These are phyloP conservation scores for Aethionema arabicum DNA, from an alignment of 345 rosid genomes.

Conservation along the genomic window DNA sequence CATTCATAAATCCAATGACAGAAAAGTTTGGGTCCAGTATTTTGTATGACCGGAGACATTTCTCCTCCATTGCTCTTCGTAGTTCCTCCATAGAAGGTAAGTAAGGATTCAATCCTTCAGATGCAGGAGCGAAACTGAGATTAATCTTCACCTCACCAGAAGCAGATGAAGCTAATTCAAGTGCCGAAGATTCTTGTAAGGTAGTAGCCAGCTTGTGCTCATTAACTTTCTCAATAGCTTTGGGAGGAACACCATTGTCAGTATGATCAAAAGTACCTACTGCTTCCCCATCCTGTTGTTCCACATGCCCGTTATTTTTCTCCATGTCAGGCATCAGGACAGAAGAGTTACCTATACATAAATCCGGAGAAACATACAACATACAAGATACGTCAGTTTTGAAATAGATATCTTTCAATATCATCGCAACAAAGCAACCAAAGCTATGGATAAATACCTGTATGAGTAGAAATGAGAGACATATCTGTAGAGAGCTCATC, in stretches of 20 bases:
- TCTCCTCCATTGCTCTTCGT: conserved; percentile 67
- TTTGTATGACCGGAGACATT: conserved; percentile 72
- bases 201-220: conserved; percentile 27
- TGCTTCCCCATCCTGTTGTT: conserved; percentile 13
- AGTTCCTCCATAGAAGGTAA: conserved; percentile 71
- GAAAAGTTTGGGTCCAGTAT: conserved; percentile 75
- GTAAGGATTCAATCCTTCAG: conserved; percentile 53
- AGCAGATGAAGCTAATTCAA: conserved; percentile 74
- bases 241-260: conserved; percentile 7
- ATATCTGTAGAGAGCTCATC: conserved; percentile 20
- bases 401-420: conserved; percentile 2
- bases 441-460: conserved; percentile 6
- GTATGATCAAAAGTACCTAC: conserved; percentile 17
- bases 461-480: conserved; percentile 26
- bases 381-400: conserved; percentile 18
- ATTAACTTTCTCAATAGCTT: conserved; percentile 7
- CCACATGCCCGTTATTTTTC: conserved; percentile 36
- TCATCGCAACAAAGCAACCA: conserved; percentile 17
- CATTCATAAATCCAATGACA: conserved; percentile 60
- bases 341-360: conserved; percentile 29
- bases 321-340: conserved; percentile 31
- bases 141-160: conserved; percentile 84
- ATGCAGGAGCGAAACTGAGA: conserved; percentile 60
- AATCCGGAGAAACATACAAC: conserved; percentile 37
- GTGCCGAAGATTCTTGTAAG: conserved; percentile 29